Percentiles rank a stretch among this genome's conserved stretches.
phyloP scores from a whole-genome alignment of 2,329 filamentous ascomycete species.

The Aspergillus sp. region DNA sequence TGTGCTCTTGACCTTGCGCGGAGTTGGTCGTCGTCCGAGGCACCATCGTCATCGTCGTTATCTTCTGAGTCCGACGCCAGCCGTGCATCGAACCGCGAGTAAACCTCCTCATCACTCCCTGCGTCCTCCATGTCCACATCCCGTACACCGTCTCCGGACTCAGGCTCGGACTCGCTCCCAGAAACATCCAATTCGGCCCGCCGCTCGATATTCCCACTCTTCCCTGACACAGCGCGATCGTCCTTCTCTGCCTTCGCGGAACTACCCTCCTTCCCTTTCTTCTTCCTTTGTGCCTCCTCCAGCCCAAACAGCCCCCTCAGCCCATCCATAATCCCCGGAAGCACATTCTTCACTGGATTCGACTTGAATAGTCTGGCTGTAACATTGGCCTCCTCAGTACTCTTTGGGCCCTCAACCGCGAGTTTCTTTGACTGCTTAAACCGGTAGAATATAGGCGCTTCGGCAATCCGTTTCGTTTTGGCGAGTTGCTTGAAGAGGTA shows the following conservation, averaged over 20 bases:
- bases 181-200: neutral
- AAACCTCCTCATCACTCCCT: constrained; percentile 29
- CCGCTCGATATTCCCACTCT: neutral
- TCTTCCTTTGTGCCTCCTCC: constrained; percentile 22
- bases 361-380: constrained; percentile 60
- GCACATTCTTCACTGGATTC: constrained; percentile 56
- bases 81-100: constrained; percentile 33
- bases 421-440: constrained; percentile 40
- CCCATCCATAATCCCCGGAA: constrained; percentile 47
- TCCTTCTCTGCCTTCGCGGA: constrained; percentile 1
- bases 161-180: neutral
- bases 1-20: neutral
- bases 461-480: constrained; percentile 58
- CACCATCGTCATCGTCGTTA: constrained; percentile 11
- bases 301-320: constrained; percentile 42
- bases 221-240: neutral
- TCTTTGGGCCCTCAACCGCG: constrained; percentile 38
- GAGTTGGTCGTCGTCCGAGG: neutral
- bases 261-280: constrained; percentile 11
- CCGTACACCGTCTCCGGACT: constrained; percentile 11
- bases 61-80: constrained; percentile 33
- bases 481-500: constrained; percentile 58
- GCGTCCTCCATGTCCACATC: constrained; percentile 24
- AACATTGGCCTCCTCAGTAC: constrained; percentile 56
- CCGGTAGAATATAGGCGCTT: constrained; percentile 48